Evolutionary conservation across 2,329 filamentous ascomycete species (phyloP).

Genomic region (Neurospora sp.): DNA sequence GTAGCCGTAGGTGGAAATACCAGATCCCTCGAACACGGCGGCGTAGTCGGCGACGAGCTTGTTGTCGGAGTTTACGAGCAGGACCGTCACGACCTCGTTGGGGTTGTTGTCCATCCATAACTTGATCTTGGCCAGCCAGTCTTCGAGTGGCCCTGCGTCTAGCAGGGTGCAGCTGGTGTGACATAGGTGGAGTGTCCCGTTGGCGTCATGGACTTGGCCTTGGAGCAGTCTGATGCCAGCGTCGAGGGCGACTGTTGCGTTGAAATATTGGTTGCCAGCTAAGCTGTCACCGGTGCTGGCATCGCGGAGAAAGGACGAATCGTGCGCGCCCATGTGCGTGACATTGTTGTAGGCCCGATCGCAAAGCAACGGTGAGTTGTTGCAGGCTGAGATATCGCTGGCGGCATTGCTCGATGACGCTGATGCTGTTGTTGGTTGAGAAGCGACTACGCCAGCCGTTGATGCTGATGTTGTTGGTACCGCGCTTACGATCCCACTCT

Average conservation of each 20-base stretch:
- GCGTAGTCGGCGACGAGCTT: slow-evolving; percentile 45
- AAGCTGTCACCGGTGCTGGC: slow-evolving; percentile 48
- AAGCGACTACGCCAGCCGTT: neutral
- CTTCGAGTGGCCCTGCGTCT: slow-evolving; percentile 55
- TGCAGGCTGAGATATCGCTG: slow-evolving; percentile 43
- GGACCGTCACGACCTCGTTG: slow-evolving; percentile 65
- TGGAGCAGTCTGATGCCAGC: slow-evolving; percentile 63
- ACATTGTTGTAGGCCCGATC: slow-evolving; percentile 61
- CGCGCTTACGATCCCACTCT: neutral
- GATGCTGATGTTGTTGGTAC: neutral
- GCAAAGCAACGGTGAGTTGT: slow-evolving; percentile 71
- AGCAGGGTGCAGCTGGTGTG: slow-evolving; percentile 58
- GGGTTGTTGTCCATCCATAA: slow-evolving; percentile 59
- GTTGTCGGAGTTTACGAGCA: slow-evolving; percentile 61
- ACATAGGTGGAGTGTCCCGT: slow-evolving; percentile 54
- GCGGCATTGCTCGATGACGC: neutral
- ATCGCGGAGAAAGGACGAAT: slow-evolving; percentile 63
- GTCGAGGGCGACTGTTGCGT: slow-evolving; percentile 59
- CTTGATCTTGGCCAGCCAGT: slow-evolving; percentile 55
- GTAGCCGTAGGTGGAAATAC: slow-evolving; percentile 53
- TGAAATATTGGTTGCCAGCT: slow-evolving; percentile 64
- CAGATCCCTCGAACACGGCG: slow-evolving; percentile 42
- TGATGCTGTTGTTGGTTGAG: neutral
- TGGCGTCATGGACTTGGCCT: slow-evolving; percentile 57
- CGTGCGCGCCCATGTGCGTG: slow-evolving; percentile 68